Conservation (phyloP, 2,329 filamentous ascomycete species). For the Fusarium sp. region DNA sequence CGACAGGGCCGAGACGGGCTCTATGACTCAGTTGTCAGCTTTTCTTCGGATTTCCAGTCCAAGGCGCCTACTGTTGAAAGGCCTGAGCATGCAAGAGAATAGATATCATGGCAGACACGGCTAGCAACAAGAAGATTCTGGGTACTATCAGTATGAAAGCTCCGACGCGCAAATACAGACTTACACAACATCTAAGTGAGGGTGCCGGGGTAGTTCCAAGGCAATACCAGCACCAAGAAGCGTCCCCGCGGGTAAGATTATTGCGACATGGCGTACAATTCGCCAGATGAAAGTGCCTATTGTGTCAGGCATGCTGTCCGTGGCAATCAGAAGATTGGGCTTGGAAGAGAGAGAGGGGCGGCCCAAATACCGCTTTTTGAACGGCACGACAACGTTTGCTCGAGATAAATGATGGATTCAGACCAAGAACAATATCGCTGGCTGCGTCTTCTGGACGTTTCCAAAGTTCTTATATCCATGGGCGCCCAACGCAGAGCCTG, state of each 20-base stretch:
- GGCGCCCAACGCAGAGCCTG: constrained; percentile 1
- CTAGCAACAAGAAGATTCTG: constrained; percentile 29
- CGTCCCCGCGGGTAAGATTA: constrained; percentile 29
- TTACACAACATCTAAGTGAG: constrained; percentile 33
- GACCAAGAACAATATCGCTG: constrained; percentile 1
- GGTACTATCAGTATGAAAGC: constrained; percentile 19
- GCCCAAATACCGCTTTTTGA: not conserved
- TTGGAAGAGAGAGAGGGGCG: not conserved
- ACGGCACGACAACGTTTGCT: not conserved
- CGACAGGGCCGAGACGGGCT: constrained; percentile 31
- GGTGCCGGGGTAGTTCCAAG: constrained; percentile 26
- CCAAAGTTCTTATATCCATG: constrained; percentile 23
- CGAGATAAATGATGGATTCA: not conserved
- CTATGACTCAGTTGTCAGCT: constrained; percentile 36
- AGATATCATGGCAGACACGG: constrained; percentile 25
- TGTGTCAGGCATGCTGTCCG: constrained; percentile 7
- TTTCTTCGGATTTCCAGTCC: not conserved
- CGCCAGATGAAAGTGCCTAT: not conserved
- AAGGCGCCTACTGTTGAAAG: constrained; percentile 37
- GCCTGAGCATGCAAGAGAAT: constrained; percentile 22
- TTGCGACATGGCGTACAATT: constrained; percentile 4
- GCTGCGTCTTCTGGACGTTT: not conserved
- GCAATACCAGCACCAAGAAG: constrained; percentile 35
- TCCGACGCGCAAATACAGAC: not conserved
- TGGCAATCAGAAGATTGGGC: not conserved